phyloP scores from a whole-genome alignment of 2,329 filamentous ascomycete species.

The Gnomoniopsis sp. region DNA sequence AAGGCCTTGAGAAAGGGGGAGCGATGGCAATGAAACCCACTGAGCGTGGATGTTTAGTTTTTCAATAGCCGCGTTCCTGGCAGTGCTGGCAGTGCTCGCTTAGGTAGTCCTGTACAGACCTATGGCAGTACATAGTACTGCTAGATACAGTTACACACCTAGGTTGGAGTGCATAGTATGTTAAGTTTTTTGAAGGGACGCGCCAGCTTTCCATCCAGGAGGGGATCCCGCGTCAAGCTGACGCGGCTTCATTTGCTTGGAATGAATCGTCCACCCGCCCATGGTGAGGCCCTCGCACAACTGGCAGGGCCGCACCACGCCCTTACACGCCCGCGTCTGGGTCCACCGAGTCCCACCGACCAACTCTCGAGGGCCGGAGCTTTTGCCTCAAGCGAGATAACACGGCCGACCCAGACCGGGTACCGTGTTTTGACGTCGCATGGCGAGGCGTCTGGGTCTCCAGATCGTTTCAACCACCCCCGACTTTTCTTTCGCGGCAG shows the following conservation, averaged over 20 bases:
- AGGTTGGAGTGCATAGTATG: too few relatives aligned
- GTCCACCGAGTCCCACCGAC: background rate
- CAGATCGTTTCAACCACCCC: background rate
- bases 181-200: background rate
- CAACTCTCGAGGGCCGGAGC: background rate
- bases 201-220: background rate
- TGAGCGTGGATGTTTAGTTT: too few relatives aligned
- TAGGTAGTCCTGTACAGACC: too few relatives aligned
- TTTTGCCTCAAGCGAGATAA: background rate
- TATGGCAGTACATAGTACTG: too few relatives aligned
- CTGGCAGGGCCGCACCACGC: too few relatives aligned
- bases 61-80: too few relatives aligned
- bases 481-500: background rate
- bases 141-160: too few relatives aligned
- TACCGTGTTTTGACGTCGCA: background rate
- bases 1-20: background rate
- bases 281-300: background rate
- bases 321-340: background rate
- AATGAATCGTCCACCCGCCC: background rate
- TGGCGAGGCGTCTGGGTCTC: background rate
- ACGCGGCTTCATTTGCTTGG: background rate
- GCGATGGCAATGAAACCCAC: background rate
- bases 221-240: background rate
- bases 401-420: background rate
- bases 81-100: background rate